Base-by-base conservation (phyloP, 1,284 basidiomycete genomes). In the Ganoderma leucocontextum region DNA sequence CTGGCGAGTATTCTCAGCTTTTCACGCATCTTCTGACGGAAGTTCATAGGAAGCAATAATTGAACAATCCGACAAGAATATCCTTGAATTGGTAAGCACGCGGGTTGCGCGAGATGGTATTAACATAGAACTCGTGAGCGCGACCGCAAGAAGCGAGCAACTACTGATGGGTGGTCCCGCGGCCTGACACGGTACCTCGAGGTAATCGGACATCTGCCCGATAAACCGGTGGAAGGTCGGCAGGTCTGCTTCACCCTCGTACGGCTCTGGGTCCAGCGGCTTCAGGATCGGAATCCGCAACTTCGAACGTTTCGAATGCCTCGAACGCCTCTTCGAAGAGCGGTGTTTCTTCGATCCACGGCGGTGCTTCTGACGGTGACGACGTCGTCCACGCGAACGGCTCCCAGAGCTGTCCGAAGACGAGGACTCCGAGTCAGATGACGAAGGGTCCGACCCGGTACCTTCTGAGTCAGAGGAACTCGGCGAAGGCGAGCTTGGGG, bases 31-130 rank as follows among this genome's bases (percentile, higher is more conserved):
- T 75, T 63, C 1, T 68, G 36, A 6, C 79, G 72, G 67, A 79
- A 84, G 55, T 83, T 75, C 0, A 79, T 64, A 0, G 82, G 76
- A 86, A 86, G 60, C 83, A 84, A 64, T 82, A 81, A 66, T 84
- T 78, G 67, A 82, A 86, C 4, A 86, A 61, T 5, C 72, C 82
- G 0, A 70, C 53, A 60, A 84, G 82, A 68, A 85, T 79, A 8
- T 64, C 25, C 0, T 71, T 13, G 0, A 76, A 61, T 0, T n/a
- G 65, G 77, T 76, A 78, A 13, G 71, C 33, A 8, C 72, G 60
- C 0, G 76, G 72, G 0, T 77, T 74, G 0, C 68, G 52, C 0
- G 80, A 71, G 0, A 83, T 82, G 22, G 80, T 74, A 4, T 71
- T 75, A 0, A 80, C 74, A 60, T 81, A 87, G 66, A 82, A 86